These are phyloP conservation scores for Pseudoperonospora humuli DNA, from an alignment of 352 stramenopile species.

Conservation along the genomic window DNA sequence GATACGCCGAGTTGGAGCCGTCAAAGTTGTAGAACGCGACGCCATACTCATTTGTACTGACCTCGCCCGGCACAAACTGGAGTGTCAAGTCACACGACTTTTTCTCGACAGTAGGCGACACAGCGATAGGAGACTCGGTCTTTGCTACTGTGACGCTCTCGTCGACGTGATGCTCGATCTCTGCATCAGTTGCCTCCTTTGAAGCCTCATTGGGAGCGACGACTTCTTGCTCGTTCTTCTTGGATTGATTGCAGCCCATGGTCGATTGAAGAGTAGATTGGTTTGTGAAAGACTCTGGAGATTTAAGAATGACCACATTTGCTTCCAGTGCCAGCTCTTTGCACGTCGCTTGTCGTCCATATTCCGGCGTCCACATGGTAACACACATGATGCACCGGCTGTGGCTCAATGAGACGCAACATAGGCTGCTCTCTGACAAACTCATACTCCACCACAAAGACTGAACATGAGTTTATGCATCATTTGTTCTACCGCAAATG, in stretches of 20 bases:
- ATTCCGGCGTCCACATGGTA: too few species aligned
- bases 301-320: slow-evolving; percentile 13
- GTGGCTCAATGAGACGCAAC: too few species aligned
- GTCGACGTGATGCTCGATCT: not conserved
- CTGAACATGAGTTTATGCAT: too few species aligned
- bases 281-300: slow-evolving; percentile 5
- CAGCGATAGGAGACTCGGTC: slow-evolving; percentile 1
- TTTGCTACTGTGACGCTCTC: not conserved
- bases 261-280: slow-evolving; percentile 5
- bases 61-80: slow-evolving; percentile 33
- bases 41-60: slow-evolving; percentile 42
- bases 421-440: too few species aligned
- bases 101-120: slow-evolving; percentile 13
- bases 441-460: too few species aligned
- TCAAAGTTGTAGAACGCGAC: slow-evolving; percentile 62
- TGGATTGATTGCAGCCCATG: slow-evolving; percentile 66
- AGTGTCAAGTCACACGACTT: slow-evolving; percentile 11
- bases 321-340: slow-evolving; percentile 7
- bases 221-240: slow-evolving; percentile 39
- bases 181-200: too few species aligned
- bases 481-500: too few species aligned
- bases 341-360: too few species aligned
- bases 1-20: slow-evolving; percentile 31
- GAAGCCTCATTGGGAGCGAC: slow-evolving; percentile 9
- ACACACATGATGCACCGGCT: too few species aligned